Evolutionary conservation across 176 grass and related monocot species (phyloP).

Genomic region (Otatea glauca): DNA sequence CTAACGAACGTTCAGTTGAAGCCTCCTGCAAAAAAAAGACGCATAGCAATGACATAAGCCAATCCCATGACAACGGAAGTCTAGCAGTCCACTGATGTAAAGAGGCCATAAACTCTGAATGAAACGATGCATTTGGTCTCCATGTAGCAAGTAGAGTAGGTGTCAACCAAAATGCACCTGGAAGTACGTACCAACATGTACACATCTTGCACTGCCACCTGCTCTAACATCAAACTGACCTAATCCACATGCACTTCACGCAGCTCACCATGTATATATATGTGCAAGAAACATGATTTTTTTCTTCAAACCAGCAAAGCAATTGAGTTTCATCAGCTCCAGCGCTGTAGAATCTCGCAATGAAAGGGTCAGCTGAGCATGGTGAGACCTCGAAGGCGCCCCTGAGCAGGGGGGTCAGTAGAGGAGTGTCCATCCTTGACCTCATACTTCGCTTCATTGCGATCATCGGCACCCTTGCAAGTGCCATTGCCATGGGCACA

Average conservation of each 20-base stretch:
- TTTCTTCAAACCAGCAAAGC: slow-evolving; percentile 27
- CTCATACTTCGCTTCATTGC: slow-evolving; percentile 61
- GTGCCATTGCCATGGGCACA: slow-evolving; percentile 88
- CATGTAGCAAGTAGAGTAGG: slow-evolving; percentile 43
- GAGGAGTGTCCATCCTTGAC: slow-evolving; percentile 61
- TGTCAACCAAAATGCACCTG: slow-evolving; percentile 46
- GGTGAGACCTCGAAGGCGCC: slow-evolving; percentile 59
- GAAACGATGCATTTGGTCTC: slow-evolving; percentile 4
- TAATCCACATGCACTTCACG: slow-evolving; percentile 25
- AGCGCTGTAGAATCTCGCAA: slow-evolving; percentile 17
- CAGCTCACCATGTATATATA: slow-evolving; percentile 23
- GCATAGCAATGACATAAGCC: not conserved
- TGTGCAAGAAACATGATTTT: not conserved
- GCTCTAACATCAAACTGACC: slow-evolving; percentile 36
- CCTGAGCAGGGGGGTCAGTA: slow-evolving; percentile 42
- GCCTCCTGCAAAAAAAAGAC: slow-evolving; percentile 30
- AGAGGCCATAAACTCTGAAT: slow-evolving; percentile 29
- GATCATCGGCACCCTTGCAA: slow-evolving; percentile 63
- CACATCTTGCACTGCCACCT: slow-evolving; percentile 23
- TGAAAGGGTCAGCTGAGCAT: slow-evolving; percentile 46
- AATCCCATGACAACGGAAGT: not conserved
- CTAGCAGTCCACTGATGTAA: slow-evolving; percentile 40
- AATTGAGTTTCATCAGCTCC: not conserved
- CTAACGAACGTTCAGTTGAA: slow-evolving; percentile 50
- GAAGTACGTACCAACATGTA: not conserved